Conservation (phyloP, 306 rosid species). For the Prinsepia uniflora region DNA sequence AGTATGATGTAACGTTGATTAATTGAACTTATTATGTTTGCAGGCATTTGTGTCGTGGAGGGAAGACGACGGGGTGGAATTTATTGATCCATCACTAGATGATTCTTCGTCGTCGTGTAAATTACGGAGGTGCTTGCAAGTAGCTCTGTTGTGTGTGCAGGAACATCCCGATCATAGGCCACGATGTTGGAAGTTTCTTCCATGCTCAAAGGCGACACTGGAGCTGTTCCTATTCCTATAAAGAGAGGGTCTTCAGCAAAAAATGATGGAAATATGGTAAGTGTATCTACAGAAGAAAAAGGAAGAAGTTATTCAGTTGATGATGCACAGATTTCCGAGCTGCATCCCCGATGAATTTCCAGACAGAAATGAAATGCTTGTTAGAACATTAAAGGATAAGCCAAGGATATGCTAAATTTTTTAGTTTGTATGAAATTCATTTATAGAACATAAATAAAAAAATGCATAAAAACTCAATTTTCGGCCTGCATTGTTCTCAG, state of each 20-base stretch:
- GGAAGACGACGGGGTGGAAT: slow-evolving; percentile 41
- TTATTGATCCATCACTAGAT: slow-evolving; percentile 46
- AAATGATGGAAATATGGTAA: slow-evolving; percentile 6
- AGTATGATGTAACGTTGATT: too few relatives aligned
- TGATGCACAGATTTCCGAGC: slow-evolving; percentile 41
- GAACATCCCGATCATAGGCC: slow-evolving; percentile 49
- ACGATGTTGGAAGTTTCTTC: slow-evolving; percentile 58
- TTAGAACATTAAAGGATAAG: too few relatives aligned
- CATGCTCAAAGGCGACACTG: slow-evolving; percentile 43
- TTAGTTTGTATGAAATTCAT: background rate
- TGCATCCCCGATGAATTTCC: slow-evolving; percentile 36
- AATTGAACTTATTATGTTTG: background rate
- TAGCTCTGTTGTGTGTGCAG: slow-evolving; percentile 61
- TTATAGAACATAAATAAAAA: background rate
- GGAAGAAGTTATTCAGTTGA: slow-evolving; percentile 26
- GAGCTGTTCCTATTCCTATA: slow-evolving; percentile 33
- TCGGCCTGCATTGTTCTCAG: slow-evolving; percentile 5
- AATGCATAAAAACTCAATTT: background rate
- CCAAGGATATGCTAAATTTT: background rate
- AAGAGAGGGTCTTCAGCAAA: slow-evolving; percentile 39
- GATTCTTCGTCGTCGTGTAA: slow-evolving; percentile 42
- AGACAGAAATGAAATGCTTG: background rate
- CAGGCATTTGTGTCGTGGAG: slow-evolving; percentile 59
- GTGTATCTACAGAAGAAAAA: slow-evolving; percentile 7
- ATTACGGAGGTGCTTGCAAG: slow-evolving; percentile 56